Evolutionary conservation across 352 stramenopile genomes (phyloP).

Genomic region (Plasmopara viticola): DNA sequence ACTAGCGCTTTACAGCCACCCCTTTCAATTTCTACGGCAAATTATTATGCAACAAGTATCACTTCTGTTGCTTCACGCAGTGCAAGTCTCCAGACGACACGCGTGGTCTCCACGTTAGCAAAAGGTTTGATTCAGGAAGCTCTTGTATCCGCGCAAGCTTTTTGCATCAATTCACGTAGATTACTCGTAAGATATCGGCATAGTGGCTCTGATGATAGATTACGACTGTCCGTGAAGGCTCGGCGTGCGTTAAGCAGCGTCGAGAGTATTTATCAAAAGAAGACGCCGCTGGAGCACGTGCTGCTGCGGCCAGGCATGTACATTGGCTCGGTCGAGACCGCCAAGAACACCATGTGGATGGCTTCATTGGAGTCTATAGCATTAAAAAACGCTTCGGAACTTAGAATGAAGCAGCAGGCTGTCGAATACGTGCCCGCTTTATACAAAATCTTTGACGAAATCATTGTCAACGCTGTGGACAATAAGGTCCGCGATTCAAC

Average conservation of each 20-base stretch:
- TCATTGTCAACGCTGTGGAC: slow-evolving; percentile 98
- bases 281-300: slow-evolving; percentile 86
- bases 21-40: background rate
- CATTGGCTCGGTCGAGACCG: slow-evolving; percentile 82
- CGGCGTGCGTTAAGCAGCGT: slow-evolving; percentile 36
- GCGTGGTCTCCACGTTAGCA: slow-evolving; percentile 2
- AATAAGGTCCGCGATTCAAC: slow-evolving; percentile 84
- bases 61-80: slow-evolving; percentile 2
- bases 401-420: slow-evolving; percentile 62
- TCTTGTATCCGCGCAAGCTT: slow-evolving; percentile 1
- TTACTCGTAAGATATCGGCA: slow-evolving; percentile 1
- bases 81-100: background rate
- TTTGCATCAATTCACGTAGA: background rate
- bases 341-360: slow-evolving; percentile 78
- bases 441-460: slow-evolving; percentile 99
- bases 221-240: slow-evolving; percentile 1
- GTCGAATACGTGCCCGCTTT: slow-evolving; percentile 85
- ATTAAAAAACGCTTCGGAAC: slow-evolving; percentile 15
- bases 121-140: slow-evolving; percentile 1
- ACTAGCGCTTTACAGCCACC: slow-evolving; percentile 7
- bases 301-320: slow-evolving; percentile 89
- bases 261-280: slow-evolving; percentile 86
- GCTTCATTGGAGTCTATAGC: slow-evolving; percentile 24
- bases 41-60: background rate
- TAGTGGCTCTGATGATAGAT: slow-evolving; percentile 1